Evolutionary conservation across 2,329 filamentous ascomycete species (phyloP).

Genomic region (Pseudohalonectria lignicola): DNA sequence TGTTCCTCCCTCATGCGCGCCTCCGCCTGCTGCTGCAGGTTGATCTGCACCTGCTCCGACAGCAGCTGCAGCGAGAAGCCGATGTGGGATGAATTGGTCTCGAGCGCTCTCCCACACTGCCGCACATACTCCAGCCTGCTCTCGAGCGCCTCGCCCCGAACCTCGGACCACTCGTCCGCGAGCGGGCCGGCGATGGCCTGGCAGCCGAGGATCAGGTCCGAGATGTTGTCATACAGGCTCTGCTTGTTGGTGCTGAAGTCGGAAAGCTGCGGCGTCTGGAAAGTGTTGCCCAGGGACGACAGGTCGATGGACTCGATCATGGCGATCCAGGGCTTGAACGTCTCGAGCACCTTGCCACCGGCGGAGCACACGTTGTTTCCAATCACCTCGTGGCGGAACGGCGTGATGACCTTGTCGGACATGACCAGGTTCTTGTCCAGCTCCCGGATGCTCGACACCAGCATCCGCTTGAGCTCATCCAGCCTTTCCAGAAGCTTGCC

Average conservation of each 20-base stretch:
- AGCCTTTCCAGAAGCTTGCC: conserved; percentile 68
- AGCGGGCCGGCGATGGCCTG: conserved; percentile 87
- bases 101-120: conserved; percentile 65
- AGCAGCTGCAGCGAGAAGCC: conserved; percentile 80
- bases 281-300: conserved; percentile 62
- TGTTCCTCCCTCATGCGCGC: conserved; percentile 31
- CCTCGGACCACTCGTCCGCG: conserved; percentile 89
- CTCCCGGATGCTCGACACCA: conserved; percentile 76
- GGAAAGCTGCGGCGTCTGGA: conserved; percentile 73
- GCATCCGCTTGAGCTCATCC: conserved; percentile 74
- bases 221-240: conserved; percentile 83
- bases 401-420: conserved; percentile 72
- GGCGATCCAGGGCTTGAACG: conserved; percentile 81
- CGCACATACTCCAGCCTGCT: conserved; percentile 74
- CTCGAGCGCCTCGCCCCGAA: conserved; percentile 82
- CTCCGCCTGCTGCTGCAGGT: conserved; percentile 36
- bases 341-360: conserved; percentile 72
- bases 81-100: conserved; percentile 78
- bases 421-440: conserved; percentile 74
- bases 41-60: conserved; percentile 64
- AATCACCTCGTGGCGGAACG: conserved; percentile 66
- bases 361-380: conserved; percentile 73
- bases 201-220: conserved; percentile 77
- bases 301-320: conserved; percentile 89
- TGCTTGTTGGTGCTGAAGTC: conserved; percentile 92